Evolutionary conservation across 768 basidiomycete species (phyloP).

Genomic region (Boletus subparvulus): DNA sequence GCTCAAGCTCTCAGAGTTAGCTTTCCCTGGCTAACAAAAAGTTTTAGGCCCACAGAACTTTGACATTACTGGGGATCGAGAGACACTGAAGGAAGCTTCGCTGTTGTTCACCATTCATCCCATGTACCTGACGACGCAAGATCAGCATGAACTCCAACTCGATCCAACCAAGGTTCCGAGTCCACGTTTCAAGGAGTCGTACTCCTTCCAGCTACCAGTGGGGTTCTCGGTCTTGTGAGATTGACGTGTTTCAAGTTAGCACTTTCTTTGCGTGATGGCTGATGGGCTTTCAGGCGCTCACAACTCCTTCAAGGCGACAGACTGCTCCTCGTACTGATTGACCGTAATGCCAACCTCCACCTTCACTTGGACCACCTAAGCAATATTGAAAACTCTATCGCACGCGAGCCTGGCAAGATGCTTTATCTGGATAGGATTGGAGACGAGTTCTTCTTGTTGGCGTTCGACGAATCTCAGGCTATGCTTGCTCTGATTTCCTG

Average conservation of each 20-base stretch:
- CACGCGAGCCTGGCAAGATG: conserved; percentile 29
- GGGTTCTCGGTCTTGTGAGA: conserved; percentile 28
- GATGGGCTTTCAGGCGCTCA: conserved; percentile 24
- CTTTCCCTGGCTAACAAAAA: not conserved
- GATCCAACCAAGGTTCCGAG: conserved; percentile 19
- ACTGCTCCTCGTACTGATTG: conserved; percentile 42
- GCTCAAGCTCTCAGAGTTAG: not conserved
- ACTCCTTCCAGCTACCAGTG: conserved; percentile 24
- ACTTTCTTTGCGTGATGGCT: not conserved
- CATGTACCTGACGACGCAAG: conserved; percentile 32
- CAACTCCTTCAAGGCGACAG: conserved; percentile 44
- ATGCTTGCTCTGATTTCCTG: conserved; percentile 47
- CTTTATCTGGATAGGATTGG: conserved; percentile 49
- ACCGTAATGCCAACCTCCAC: conserved; percentile 30
- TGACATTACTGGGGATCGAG: conserved; percentile 19
- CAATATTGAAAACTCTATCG: conserved; percentile 37
- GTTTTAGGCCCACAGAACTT: conserved; percentile 14
- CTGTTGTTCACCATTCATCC: conserved; percentile 26
- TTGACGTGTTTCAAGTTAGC: not conserved
- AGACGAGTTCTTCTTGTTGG: conserved; percentile 41
- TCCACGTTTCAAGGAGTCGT: conserved; percentile 27
- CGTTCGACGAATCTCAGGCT: conserved; percentile 53
- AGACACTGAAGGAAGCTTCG: conserved; percentile 19
- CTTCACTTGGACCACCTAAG: conserved; percentile 39
- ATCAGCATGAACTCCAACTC: conserved; percentile 31